These are phyloP conservation scores for Flaveria sonorensis DNA, from an alignment of 129 eudicot species.

Conservation along the genomic window DNA sequence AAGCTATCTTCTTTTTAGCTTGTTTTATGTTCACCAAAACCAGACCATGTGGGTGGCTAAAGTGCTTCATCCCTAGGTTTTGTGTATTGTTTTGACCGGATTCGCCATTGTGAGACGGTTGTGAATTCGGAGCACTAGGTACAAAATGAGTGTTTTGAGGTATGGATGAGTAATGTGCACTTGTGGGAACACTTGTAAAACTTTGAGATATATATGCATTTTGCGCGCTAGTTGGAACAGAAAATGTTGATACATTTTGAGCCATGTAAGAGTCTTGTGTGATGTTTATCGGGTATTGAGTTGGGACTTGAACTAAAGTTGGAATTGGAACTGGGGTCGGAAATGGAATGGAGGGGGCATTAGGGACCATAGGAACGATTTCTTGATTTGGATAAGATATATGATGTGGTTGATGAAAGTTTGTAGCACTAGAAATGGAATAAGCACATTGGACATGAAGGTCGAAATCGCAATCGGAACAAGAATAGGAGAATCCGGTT, in stretches of 20 bases:
- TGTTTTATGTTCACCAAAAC: conserved; percentile 36
- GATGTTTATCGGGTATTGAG: conserved; percentile 2
- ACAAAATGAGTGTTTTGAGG: not conserved
- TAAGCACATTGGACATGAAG: conserved; percentile 48
- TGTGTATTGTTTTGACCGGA: conserved; percentile 18
- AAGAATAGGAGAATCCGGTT: conserved; percentile 45
- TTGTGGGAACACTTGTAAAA: conserved; percentile 24
- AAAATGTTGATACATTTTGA: conserved; percentile 19
- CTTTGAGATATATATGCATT: conserved; percentile 20
- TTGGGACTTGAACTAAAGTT: not conserved
- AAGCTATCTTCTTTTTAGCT: conserved; percentile 31
- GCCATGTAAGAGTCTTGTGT: conserved; percentile 29
- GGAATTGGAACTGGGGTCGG: conserved; percentile 20
- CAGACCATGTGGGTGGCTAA: conserved; percentile 55
- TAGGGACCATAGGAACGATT: conserved; percentile 12
- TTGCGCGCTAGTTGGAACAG: conserved; percentile 24
- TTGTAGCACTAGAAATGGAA: conserved; percentile 33
- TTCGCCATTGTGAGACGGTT: conserved; percentile 15
- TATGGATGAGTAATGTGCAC: conserved; percentile 14
- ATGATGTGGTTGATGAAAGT: conserved; percentile 20
- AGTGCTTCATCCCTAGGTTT: conserved; percentile 36
- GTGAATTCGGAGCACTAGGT: conserved; percentile 17
- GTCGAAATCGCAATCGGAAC: conserved; percentile 44
- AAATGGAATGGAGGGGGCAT: conserved; percentile 12
- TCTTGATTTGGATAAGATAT: conserved; percentile 19